Percentiles rank a stretch among this genome's conserved stretches.
These are phyloP conservation scores for Paramecium octaurelia DNA, from an alignment of 73 alveolate species.

Conservation along the genomic window DNA sequence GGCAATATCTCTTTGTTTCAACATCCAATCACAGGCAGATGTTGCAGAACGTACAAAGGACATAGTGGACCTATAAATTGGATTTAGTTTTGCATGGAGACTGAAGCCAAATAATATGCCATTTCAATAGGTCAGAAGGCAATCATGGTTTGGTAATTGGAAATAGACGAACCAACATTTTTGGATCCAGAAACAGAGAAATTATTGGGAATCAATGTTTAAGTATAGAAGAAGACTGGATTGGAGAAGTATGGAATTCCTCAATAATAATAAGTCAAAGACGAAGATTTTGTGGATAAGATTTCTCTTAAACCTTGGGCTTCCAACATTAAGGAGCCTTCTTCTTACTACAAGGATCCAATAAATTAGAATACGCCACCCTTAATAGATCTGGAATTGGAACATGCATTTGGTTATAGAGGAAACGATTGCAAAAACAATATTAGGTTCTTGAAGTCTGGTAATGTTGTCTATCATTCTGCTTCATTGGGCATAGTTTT, in stretches of 20 bases:
- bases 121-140: background rate
- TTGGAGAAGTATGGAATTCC: conserved; percentile 80
- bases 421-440: conserved; percentile 94
- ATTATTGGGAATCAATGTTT: background rate
- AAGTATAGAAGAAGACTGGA: conserved; percentile 64
- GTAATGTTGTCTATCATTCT: conserved; percentile 87
- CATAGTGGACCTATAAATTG: background rate
- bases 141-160: background rate
- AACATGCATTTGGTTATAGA: conserved; percentile 95
- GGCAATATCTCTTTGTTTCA: conserved; percentile 87
- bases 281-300: background rate
- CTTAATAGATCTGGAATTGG: conserved; percentile 76
- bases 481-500: conserved; percentile 92
- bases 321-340: conserved; percentile 65
- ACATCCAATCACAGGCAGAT: conserved; percentile 68
- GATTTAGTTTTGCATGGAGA: background rate
- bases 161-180: background rate
- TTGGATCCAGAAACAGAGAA: background rate
- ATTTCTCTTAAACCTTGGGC: conserved; percentile 74
- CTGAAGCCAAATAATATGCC: background rate
- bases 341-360: conserved; percentile 73
- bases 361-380: conserved; percentile 81
- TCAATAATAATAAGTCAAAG: background rate
- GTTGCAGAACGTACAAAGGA: background rate
- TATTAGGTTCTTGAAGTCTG: conserved; percentile 75